phyloP scores from a whole-genome alignment of 2,329 filamentous ascomycete genomes.

The Colletotrichum sojae region DNA sequence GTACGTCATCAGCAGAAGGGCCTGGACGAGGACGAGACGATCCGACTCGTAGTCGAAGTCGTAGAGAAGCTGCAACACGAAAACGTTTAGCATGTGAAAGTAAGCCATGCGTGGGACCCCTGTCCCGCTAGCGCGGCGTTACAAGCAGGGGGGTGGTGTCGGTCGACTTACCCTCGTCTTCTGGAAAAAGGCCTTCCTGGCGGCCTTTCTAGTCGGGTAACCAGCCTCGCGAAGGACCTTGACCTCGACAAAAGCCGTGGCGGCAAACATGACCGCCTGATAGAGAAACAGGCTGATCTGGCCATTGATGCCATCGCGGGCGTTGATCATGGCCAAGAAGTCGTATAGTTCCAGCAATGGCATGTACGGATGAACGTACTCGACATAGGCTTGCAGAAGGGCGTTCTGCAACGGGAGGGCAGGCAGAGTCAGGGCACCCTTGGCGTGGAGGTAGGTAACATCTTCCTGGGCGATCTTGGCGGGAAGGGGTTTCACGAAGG shows the following conservation, averaged over 20 bases:
- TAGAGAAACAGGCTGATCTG: conserved; percentile 89
- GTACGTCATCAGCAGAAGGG: conserved; percentile 92
- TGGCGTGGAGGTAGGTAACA: conserved; percentile 84
- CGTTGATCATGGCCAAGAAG: conserved; percentile 72
- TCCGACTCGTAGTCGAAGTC: conserved; percentile 97
- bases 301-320: conserved; percentile 77
- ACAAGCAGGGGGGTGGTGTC: conserved; percentile 23
- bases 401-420: conserved; percentile 80
- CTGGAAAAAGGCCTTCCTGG: conserved; percentile 89
- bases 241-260: conserved; percentile 89
- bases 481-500: conserved; percentile 85
- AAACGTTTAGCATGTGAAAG: conserved; percentile 46
- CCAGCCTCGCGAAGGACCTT: conserved; percentile 82
- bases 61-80: conserved; percentile 77
- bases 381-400: conserved; percentile 84
- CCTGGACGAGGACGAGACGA: conserved; percentile 89
- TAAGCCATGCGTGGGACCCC: conserved; percentile 23
- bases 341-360: conserved; percentile 81
- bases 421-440: conserved; percentile 87
- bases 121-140: conserved; percentile 16
- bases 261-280: conserved; percentile 95
- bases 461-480: conserved; percentile 84
- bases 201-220: conserved; percentile 82
- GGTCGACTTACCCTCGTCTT: conserved; percentile 80
- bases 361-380: conserved; percentile 96